Evolutionary conservation across 2,329 filamentous ascomycete species (phyloP).

Genomic region (Hirsutella minnesotensis): DNA sequence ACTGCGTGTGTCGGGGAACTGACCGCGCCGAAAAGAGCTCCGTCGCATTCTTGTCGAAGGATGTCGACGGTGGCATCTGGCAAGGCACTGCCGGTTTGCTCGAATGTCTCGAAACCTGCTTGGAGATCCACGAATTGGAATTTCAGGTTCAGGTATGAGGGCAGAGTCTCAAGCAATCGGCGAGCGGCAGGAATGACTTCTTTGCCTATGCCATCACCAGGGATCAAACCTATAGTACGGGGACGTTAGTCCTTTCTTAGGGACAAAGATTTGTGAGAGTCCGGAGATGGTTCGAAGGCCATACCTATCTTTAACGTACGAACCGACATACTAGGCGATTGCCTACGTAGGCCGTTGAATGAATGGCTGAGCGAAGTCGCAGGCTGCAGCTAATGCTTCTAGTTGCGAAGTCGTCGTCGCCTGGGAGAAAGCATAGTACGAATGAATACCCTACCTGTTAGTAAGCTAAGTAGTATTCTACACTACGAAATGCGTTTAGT

Average conservation of each 20-base stretch:
- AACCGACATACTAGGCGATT: conserved; percentile 22
- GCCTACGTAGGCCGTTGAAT: neutral
- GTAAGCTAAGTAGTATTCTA: too few species aligned
- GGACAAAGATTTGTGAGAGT: neutral
- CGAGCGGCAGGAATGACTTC: conserved; percentile 96
- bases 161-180: conserved; percentile 83
- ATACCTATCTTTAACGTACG: conserved; percentile 31
- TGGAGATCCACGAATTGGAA: conserved; percentile 92
- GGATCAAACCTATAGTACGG: conserved; percentile 68
- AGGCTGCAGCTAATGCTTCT: conserved; percentile 26
- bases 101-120: conserved; percentile 88
- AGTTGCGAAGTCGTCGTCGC: too few species aligned
- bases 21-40: conserved; percentile 91
- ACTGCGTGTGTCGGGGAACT: conserved; percentile 83
- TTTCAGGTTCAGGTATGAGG: conserved; percentile 77
- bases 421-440: conserved; percentile 9
- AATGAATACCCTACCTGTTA: too few species aligned
- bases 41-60: conserved; percentile 86
- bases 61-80: conserved; percentile 83
- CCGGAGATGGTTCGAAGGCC: neutral
- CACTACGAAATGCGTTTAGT: too few species aligned
- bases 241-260: neutral
- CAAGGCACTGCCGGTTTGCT: conserved; percentile 76
- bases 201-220: conserved; percentile 94
- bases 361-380: neutral